A percentile compares a stretch with the other conserved stretches of the same genome.
Conservation (phyloP, 2,329 filamentous ascomycete species). For the Verticillium tricorpus region DNA sequence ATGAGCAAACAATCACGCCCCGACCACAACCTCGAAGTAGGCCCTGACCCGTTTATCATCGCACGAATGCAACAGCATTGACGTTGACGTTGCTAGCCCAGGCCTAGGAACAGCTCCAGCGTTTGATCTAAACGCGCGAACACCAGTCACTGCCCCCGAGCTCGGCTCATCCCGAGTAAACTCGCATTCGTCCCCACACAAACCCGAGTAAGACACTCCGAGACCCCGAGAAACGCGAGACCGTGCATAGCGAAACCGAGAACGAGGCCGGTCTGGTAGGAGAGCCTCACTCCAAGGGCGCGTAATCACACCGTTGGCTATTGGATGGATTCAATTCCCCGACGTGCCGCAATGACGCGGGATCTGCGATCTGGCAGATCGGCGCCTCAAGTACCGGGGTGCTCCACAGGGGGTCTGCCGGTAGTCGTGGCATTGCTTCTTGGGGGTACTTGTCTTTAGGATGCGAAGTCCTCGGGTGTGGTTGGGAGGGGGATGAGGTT, state of each 20-base stretch:
- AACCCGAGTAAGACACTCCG: not conserved
- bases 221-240: not conserved
- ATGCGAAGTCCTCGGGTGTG: not conserved
- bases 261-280: not conserved
- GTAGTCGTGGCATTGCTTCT: not conserved
- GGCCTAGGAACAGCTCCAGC: not conserved
- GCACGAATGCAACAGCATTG: not conserved
- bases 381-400: not conserved
- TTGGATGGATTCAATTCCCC: not conserved
- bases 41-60: not conserved
- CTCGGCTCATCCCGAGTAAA: not conserved
- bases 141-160: not conserved
- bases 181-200: not conserved
- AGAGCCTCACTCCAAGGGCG: not conserved
- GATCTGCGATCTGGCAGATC: not conserved
- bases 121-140: not conserved
- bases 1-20: not conserved
- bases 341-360: not conserved
- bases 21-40: not conserved
- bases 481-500: not conserved
- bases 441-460: not conserved
- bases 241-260: not conserved
- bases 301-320: not conserved
- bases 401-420: not conserved
- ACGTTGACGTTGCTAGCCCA: not conserved